A percentile compares a stretch with the other conserved stretches of the same genome.
phyloP scores from a whole-genome alignment of 2,329 filamentous ascomycete genomes.

The Cladosporium sp. region DNA sequence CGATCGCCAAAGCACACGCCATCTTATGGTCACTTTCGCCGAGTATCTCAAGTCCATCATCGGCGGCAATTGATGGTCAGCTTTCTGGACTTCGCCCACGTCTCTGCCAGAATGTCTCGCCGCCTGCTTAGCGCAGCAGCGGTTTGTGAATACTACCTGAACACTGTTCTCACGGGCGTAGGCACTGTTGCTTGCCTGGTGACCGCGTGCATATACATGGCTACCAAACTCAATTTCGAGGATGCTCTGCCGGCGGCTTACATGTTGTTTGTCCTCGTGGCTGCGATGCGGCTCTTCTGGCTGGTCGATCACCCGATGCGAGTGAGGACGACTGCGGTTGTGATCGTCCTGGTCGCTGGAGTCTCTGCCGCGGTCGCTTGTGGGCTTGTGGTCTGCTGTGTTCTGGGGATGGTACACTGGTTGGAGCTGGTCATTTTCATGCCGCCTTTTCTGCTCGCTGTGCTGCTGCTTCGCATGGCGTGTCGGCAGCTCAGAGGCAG shows the following conservation, averaged over 20 bases:
- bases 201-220: neutral
- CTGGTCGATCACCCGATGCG: neutral
- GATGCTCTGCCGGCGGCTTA: neutral
- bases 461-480: neutral
- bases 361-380: neutral
- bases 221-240: neutral
- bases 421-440: neutral
- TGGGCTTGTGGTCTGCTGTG: neutral
- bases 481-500: neutral
- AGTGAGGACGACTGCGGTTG: neutral
- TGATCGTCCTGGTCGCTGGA: neutral
- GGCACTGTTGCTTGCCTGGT: neutral
- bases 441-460: neutral
- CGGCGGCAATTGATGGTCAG: too few species aligned
- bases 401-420: neutral
- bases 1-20: too few species aligned
- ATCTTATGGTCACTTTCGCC: too few species aligned
- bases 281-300: neutral
- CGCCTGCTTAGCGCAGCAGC: neutral
- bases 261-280: neutral
- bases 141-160: neutral
- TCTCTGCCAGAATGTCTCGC: neutral
- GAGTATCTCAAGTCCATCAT: too few species aligned
- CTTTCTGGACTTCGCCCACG: too few species aligned
- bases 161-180: neutral